These are phyloP conservation scores for Euphorbia corollata DNA, from an alignment of 441 rosid genomes.

Conservation along the genomic window DNA sequence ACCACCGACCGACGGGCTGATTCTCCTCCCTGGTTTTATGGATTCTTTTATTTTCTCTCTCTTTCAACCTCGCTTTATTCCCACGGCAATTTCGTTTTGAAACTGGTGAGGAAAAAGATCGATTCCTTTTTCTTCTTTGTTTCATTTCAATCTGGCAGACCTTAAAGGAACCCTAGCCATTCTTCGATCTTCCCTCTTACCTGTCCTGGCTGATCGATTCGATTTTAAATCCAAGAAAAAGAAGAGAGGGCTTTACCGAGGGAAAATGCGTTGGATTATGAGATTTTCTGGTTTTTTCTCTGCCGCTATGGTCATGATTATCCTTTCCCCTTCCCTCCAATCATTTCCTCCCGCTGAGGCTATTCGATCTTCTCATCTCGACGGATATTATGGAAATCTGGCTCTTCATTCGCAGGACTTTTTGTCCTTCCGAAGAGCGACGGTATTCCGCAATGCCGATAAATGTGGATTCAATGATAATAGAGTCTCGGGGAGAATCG, in stretches of 20 bases:
- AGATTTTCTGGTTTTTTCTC: slow-evolving; percentile 64
- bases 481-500: slow-evolving; percentile 16
- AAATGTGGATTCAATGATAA: slow-evolving; percentile 38
- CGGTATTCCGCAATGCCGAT: slow-evolving; percentile 60
- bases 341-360: slow-evolving; percentile 86
- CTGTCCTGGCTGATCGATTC: slow-evolving; percentile 41
- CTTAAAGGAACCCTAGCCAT: slow-evolving; percentile 51
- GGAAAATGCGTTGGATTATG: slow-evolving; percentile 58
- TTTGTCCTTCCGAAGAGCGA: slow-evolving; percentile 48
- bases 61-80: slow-evolving; percentile 40
- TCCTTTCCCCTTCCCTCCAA: slow-evolving; percentile 68
- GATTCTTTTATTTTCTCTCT: slow-evolving; percentile 33
- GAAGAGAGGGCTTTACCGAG: slow-evolving; percentile 33
- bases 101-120: slow-evolving; percentile 21
- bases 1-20: slow-evolving; percentile 27
- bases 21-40: slow-evolving; percentile 32
- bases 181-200: slow-evolving; percentile 33
- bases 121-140: slow-evolving; percentile 21
- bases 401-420: slow-evolving; percentile 20
- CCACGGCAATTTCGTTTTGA: slow-evolving; percentile 37
- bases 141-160: slow-evolving; percentile 42
- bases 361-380: slow-evolving; percentile 50
- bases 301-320: slow-evolving; percentile 56
- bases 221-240: slow-evolving; percentile 51
- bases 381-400: slow-evolving; percentile 27